phyloP scores from a whole-genome alignment of 495 filamentous ascomycete species.

The Patellaria atrata region DNA sequence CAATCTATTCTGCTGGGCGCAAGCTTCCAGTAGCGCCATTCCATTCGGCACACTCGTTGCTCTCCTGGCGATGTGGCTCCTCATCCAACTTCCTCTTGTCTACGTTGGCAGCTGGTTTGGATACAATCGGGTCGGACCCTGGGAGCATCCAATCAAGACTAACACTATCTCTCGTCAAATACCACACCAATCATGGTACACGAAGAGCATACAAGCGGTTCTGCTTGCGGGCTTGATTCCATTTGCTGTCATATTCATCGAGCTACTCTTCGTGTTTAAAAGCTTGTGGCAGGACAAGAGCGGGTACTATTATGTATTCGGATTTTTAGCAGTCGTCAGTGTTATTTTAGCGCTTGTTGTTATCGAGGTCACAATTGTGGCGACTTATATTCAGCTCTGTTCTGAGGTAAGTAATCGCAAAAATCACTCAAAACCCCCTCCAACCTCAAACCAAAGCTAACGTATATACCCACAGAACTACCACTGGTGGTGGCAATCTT shows the following conservation, averaged over 20 bases:
- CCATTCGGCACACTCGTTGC: constrained; percentile 74
- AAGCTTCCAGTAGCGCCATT: constrained; percentile 81
- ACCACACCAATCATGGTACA: constrained; percentile 70
- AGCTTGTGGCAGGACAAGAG: constrained; percentile 87
- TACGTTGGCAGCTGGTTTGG: constrained; percentile 76
- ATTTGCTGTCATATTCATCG: constrained; percentile 88
- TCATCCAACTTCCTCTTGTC: constrained; percentile 80
- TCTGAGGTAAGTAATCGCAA: constrained; percentile 43
- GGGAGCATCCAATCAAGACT: constrained; percentile 84
- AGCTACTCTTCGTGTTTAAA: constrained; percentile 84
- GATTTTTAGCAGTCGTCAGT: constrained; percentile 66
- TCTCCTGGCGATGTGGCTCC: constrained; percentile 69
- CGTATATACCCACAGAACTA: constrained; percentile 55
- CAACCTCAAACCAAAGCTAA: not conserved
- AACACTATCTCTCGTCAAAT: constrained; percentile 59
- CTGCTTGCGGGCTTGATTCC: constrained; percentile 72
- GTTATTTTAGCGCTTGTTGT: constrained; percentile 65
- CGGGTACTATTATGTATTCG: constrained; percentile 91
- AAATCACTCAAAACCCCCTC: too few relatives aligned
- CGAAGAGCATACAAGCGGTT: constrained; percentile 43
- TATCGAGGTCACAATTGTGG: constrained; percentile 79
- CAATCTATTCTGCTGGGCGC: constrained; percentile 89
- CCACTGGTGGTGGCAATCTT: constrained; percentile 93
- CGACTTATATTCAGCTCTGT: constrained; percentile 77
- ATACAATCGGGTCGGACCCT: constrained; percentile 48